Base-by-base conservation (phyloP, 164 flowering plant species). In the Dillenia turbinata region DNA sequence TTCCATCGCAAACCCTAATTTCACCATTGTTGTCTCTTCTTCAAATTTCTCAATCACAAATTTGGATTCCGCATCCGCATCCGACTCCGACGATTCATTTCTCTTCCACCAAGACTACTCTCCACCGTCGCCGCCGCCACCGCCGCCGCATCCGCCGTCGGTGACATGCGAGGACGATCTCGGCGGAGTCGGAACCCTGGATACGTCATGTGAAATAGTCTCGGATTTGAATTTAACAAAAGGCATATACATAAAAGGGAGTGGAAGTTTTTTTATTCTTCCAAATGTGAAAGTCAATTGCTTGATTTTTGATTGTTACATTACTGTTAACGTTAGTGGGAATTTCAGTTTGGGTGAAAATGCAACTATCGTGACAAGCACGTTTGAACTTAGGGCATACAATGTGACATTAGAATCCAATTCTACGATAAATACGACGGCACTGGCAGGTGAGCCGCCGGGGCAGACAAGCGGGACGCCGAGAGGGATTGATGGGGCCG, bases 401-500 rank as follows among this genome's bases (percentile, higher is more conserved):
- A 81, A 79, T 60, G 85, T 72, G 8, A 78, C 67, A 52, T 75
- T 92, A 7, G 9, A 26, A 1, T 61, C 63, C 16, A 83, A 79
- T 12, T 80, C 96, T 2, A 61, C 74, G 44, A 63, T 90, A 14
- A 90, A 90, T 57, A 75, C 73, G 9, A 92, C 93, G 2, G 96
- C 68, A 2, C 60, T 81, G 54, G 98, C 76, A 7, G 98, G 96
- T 8, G 58, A 49, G 5, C 89, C 93, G 0, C 96, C 96, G 13
- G 63, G 69, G 9, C 87, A 81, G 75, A 79, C 90, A 4, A 83
- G 86, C 57, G 98, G 98, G 13, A 78, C 89, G 1, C 96, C 98
- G 0, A 52, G 48, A 3, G 96, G 87, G 9, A 52, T 71, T 47
- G 77, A 81, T 40, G 98, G 96, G 0, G 86, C 83, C 0, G 98